Conservation (phyloP, 192 early-diverging fungal genomes). For the Coemansia interrupta region DNA sequence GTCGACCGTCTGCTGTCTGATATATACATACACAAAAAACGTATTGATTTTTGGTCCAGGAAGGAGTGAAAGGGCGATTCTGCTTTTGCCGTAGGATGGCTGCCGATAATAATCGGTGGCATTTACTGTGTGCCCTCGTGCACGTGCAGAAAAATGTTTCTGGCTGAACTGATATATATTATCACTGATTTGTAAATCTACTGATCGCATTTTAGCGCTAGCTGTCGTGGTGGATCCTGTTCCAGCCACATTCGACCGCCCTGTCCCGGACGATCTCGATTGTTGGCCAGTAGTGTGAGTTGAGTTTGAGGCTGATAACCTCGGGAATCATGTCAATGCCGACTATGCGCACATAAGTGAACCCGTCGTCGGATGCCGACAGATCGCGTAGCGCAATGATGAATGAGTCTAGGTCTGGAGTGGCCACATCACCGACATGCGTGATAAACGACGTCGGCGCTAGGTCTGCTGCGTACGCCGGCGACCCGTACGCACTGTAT, state of each 20-base stretch:
- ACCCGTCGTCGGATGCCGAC: too few species aligned
- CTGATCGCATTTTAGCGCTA: not conserved
- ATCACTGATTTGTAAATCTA: too few species aligned
- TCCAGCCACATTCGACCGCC: not conserved
- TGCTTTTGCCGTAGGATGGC: not conserved
- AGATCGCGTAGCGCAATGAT: too few species aligned
- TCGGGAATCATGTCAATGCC: too few species aligned
- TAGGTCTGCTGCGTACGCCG: too few species aligned
- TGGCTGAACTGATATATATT: conserved; percentile 46
- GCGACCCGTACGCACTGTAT: too few species aligned
- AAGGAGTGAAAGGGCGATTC: conserved; percentile 36
- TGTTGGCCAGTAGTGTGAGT: too few species aligned
- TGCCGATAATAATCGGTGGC: conserved; percentile 6
- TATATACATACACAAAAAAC: conserved; percentile 40
- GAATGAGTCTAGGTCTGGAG: too few species aligned
- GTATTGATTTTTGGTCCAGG: conserved; percentile 30
- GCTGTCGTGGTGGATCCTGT: conserved; percentile 1
- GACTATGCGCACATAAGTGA: too few species aligned
- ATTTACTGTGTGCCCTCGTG: not conserved
- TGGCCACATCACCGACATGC: too few species aligned
- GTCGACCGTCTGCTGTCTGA: not conserved
- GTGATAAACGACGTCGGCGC: too few species aligned
- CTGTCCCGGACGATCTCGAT: not conserved
- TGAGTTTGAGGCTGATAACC: too few species aligned
- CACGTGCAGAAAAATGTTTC: conserved; percentile 1